A percentile compares a stretch with the other conserved stretches of the same genome.
phyloP scores from a whole-genome alignment of 1,284 basidiomycete species.

The Fomitopsis betulina region DNA sequence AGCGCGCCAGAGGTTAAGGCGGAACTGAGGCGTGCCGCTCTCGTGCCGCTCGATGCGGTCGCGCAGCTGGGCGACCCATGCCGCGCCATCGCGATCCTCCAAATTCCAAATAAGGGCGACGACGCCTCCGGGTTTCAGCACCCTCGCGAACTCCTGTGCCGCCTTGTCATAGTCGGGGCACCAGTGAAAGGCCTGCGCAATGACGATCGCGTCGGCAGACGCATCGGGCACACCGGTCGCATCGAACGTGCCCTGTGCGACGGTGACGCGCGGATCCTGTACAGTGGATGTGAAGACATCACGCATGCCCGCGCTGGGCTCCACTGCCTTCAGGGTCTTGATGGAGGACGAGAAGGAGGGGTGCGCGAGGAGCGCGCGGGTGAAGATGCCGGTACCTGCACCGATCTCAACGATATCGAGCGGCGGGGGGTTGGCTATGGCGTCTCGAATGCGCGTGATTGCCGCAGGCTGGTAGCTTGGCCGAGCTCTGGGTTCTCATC shows the following conservation, averaged over 20 bases:
- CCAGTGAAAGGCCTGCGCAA: conserved; percentile 86
- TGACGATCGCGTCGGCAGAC: conserved; percentile 70
- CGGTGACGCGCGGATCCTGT: conserved; percentile 44
- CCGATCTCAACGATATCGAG: conserved; percentile 70
- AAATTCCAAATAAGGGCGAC: conserved; percentile 77
- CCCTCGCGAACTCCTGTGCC: conserved; percentile 60
- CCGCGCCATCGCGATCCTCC: conserved; percentile 61
- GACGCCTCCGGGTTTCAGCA: conserved; percentile 63
- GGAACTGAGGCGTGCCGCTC: conserved; percentile 67
- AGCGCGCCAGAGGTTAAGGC: conserved; percentile 63
- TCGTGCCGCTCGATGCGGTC: conserved; percentile 65
- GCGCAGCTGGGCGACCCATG: conserved; percentile 68
- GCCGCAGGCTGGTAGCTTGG: conserved; percentile 66
- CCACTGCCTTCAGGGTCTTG: conserved; percentile 53
- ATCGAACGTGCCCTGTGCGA: conserved; percentile 63
- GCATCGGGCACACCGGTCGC: conserved; percentile 48
- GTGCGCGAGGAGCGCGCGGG: conserved; percentile 66
- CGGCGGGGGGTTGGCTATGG: conserved; percentile 32
- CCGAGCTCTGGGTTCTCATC: conserved; percentile 41
- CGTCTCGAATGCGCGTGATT: conserved; percentile 50
- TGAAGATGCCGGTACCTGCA: conserved; percentile 77
- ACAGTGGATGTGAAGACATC: conserved; percentile 50
- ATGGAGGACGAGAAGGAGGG: conserved; percentile 48
- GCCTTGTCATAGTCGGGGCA: conserved; percentile 69
- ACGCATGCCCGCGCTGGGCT: conserved; percentile 75